Conservation (phyloP, 2,329 filamentous ascomycete genomes). For the Penicillium sclerotiorum region DNA sequence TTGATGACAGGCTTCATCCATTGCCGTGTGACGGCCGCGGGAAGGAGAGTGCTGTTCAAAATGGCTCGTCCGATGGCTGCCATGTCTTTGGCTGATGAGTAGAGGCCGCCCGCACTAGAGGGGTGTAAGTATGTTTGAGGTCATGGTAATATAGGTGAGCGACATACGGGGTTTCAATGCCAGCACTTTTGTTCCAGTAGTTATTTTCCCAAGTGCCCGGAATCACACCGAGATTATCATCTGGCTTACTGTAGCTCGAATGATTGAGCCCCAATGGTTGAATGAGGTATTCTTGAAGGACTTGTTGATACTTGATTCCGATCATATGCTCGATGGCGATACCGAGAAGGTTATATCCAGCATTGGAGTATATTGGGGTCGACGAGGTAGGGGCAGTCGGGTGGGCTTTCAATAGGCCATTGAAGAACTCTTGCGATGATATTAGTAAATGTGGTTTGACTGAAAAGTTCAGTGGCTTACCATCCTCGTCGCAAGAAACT, state of each 20-base stretch:
- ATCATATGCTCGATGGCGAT: constrained; percentile 46
- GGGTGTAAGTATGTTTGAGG: not conserved
- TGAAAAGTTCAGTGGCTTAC: constrained; percentile 11
- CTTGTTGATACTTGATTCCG: constrained; percentile 35
- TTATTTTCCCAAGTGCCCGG: constrained; percentile 32
- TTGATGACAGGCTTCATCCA: constrained; percentile 50
- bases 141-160: not conserved
- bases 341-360: constrained; percentile 38
- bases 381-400: constrained; percentile 36
- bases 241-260: constrained; percentile 28
- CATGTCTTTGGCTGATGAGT: constrained; percentile 48
- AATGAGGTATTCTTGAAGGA: constrained; percentile 41
- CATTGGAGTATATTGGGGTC: constrained; percentile 40
- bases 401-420: constrained; percentile 34
- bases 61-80: constrained; percentile 49
- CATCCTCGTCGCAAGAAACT: constrained; percentile 8
- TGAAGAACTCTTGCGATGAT: constrained; percentile 35
- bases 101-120: constrained; percentile 47
- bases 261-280: constrained; percentile 44
- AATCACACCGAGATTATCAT: constrained; percentile 34
- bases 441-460: not conserved
- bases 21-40: constrained; percentile 40
- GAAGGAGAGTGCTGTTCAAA: constrained; percentile 41
- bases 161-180: constrained; percentile 46
- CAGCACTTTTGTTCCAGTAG: constrained; percentile 41